Evolutionary conservation across 192 early-diverging fungal species (phyloP), one percentile per base, ranked within the genome.

Genomic region (Rhizophlyctis rosea): DNA sequence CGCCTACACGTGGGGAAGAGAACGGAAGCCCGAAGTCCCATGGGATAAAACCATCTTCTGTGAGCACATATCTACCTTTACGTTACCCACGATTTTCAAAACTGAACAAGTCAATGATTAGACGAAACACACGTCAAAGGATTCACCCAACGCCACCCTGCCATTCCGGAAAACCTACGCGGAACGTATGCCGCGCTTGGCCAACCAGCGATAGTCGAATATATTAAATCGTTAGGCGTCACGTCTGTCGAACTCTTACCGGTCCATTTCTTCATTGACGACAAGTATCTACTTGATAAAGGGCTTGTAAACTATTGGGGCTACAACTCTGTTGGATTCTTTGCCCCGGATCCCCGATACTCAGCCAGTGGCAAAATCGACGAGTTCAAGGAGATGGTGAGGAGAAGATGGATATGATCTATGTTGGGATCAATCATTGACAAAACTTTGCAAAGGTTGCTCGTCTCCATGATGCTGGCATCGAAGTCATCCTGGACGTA

Each of bases 71-170:
- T n/a, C n/a, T n/a, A n/a, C n/a, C n/a, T n/a, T n/a, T n/a, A n/a
- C n/a, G n/a, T n/a, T n/a, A n/a, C n/a, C n/a, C n/a, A n/a, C n/a
- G n/a, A n/a, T n/a, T n/a, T n/a, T n/a, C n/a, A n/a, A n/a, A n/a
- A n/a, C n/a, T n/a, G n/a, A n/a, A n/a, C n/a, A n/a, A n/a, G n/a
- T n/a, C n/a, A n/a, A n/a, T n/a, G n/a, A n/a, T 52, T 34, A 64
- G 54, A 65, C 33, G 64, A 65, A 50, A 65, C 64, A 27, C 64
- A 65, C 50, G 64, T 65, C 9, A 65, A 65, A 44, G 64, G 64
- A 14, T 65, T 57, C 31, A 65, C 54, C 11, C 54, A 65, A 49
- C 36, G 53, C 16, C 64, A 65, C 55, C 64, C 64, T 16, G 64
- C 64, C 29, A 48, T 65, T 4, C 64, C 64, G 13, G 54, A 55